Conservation (phyloP, 768 basidiomycete species). For the Leccinum disarticulatum region DNA sequence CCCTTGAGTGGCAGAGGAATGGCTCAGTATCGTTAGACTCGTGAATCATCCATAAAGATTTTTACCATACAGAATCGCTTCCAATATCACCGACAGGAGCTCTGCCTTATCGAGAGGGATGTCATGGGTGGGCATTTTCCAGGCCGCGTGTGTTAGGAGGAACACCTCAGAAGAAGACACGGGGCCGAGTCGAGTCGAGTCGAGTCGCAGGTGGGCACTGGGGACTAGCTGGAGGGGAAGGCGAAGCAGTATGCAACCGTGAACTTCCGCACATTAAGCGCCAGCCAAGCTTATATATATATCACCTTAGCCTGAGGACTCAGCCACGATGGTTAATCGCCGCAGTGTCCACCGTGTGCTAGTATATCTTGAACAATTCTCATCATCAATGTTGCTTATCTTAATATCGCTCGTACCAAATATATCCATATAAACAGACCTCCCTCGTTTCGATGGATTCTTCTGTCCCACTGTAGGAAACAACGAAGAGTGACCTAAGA, state of each 20-base stretch:
- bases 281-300: not conserved
- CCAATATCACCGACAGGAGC: constrained; percentile 19
- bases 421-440: not conserved
- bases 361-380: not conserved
- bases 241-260: too few relatives aligned
- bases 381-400: not conserved
- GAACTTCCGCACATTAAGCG: not conserved
- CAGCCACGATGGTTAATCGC: not conserved
- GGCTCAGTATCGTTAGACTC: not conserved
- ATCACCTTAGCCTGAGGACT: not conserved
- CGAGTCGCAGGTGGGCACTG: not conserved
- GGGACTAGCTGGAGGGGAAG: not conserved
- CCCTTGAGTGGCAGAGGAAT: constrained; percentile 22
- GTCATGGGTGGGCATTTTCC: not conserved
- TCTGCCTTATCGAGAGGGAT: constrained; percentile 23
- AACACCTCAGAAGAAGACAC: not conserved
- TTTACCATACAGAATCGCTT: constrained; percentile 23
- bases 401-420: not conserved
- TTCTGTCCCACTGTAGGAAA: not conserved
- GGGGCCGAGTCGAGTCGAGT: not conserved
- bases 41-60: not conserved
- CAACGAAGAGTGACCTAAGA: not conserved
- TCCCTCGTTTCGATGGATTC: not conserved
- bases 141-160: not conserved
- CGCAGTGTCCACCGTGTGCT: not conserved